Conservation (phyloP, 345 rosid genomes). For the Euphorbia pulcherrima region DNA sequence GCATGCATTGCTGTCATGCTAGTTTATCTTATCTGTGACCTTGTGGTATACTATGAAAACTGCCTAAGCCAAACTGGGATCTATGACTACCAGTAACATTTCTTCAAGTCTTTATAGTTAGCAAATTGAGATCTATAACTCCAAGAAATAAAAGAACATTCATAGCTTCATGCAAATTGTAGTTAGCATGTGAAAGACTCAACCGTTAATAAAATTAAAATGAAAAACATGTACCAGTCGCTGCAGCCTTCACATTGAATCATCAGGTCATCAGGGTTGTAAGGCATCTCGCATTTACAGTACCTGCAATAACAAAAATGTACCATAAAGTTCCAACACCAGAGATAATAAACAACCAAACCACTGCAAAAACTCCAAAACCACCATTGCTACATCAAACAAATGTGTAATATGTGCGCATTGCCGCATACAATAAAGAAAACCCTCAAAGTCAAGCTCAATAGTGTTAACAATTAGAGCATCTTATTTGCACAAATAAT, state of each 20-base stretch:
- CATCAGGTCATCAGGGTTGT: constrained; percentile 96
- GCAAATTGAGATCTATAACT: not conserved
- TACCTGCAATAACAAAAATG: constrained; percentile 44
- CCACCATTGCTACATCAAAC: not conserved
- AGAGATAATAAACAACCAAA: not conserved
- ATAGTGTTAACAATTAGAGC: not conserved
- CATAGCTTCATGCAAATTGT: not conserved
- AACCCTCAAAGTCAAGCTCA: not conserved
- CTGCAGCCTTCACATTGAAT: constrained; percentile 92
- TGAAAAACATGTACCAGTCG: constrained; percentile 59
- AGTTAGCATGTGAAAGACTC: constrained; percentile 5
- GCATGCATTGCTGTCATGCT: not conserved
- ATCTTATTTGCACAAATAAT: not conserved
- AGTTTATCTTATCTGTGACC: not conserved
- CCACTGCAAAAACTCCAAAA: not conserved
- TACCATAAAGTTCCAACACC: not conserved
- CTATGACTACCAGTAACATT: not conserved
- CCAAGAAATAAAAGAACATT: no score
- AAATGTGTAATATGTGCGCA: not conserved
- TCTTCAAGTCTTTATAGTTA: no score
- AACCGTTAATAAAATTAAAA: not conserved
- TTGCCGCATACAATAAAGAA: not conserved
- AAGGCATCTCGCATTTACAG: constrained; percentile 99
- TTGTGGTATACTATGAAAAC: not conserved
- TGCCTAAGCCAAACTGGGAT: no score